A percentile compares a stretch with the other conserved stretches of the same genome.
These are phyloP conservation scores for Olyra latifolia DNA, from an alignment of 176 grass and related monocot genomes.

Conservation along the genomic window DNA sequence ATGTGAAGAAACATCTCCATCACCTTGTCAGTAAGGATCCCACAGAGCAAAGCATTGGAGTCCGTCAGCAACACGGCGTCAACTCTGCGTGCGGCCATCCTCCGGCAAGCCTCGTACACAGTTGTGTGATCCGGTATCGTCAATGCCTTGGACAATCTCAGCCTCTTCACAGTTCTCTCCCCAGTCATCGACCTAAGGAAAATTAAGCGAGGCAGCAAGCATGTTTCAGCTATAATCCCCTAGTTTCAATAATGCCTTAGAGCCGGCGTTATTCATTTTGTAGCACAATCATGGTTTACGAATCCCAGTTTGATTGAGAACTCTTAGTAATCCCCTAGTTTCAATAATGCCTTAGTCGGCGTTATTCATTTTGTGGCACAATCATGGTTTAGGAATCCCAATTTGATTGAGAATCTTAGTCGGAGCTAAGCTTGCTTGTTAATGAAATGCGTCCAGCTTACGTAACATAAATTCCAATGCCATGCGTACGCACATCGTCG, in stretches of 20 bases:
- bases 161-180: slow-evolving; percentile 93
- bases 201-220: neutral
- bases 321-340: too few species aligned
- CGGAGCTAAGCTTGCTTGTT: neutral
- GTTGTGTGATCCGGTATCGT: slow-evolving; percentile 88
- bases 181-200: slow-evolving; percentile 33
- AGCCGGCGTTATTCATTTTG: neutral
- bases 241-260: neutral
- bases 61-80: slow-evolving; percentile 90
- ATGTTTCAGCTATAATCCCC: neutral
- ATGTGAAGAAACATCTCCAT: slow-evolving; percentile 14
- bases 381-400: neutral
- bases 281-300: neutral
- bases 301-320: neutral
- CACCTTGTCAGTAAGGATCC: slow-evolving; percentile 98
- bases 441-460: neutral
- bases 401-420: neutral
- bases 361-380: neutral
- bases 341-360: neutral
- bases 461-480: neutral
- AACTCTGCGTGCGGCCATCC: slow-evolving; percentile 77
- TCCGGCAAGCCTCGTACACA: slow-evolving; percentile 74
- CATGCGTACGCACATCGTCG: neutral
- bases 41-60: slow-evolving; percentile 88
- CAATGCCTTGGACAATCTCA: slow-evolving; percentile 88